These are phyloP conservation scores for Podosphaera aphanis DNA, from an alignment of 2,329 filamentous ascomycete species.

Conservation along the genomic window DNA sequence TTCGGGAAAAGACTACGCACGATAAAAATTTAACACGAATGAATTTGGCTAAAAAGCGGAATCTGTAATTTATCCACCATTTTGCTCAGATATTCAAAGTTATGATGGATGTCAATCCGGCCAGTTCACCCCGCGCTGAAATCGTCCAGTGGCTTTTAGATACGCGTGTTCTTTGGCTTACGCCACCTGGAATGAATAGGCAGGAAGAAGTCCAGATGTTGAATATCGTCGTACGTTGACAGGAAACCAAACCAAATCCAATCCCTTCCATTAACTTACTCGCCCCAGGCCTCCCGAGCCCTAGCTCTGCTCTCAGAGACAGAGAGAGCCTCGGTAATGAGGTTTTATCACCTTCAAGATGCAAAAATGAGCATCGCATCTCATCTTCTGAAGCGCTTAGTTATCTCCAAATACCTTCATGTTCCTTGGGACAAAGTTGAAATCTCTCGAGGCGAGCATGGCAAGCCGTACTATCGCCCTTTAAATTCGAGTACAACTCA, in stretches of 20 bases:
- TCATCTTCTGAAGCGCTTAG: constrained; percentile 49
- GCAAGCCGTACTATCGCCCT: constrained; percentile 21
- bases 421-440: constrained; percentile 36
- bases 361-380: constrained; percentile 54
- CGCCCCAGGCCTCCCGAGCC: constrained; percentile 26
- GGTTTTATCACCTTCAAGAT: constrained; percentile 44
- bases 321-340: constrained; percentile 33
- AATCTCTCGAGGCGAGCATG: constrained; percentile 28
- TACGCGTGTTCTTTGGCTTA: constrained; percentile 33
- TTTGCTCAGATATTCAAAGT: no score
- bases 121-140: constrained; percentile 2
- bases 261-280: constrained; percentile 1
- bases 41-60: no score
- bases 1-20: no score
- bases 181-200: constrained; percentile 16
- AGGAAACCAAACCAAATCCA: background rate
- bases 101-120: no score
- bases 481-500: constrained; percentile 1
- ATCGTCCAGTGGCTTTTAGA: constrained; percentile 39
- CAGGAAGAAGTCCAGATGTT: constrained; percentile 17
- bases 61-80: no score
- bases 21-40: no score
- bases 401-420: constrained; percentile 32
- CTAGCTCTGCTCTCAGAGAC: constrained; percentile 27
- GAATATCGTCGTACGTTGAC: constrained; percentile 9